These are phyloP conservation scores for Geranium incanum DNA, from an alignment of 441 rosid genomes.

Conservation along the genomic window DNA sequence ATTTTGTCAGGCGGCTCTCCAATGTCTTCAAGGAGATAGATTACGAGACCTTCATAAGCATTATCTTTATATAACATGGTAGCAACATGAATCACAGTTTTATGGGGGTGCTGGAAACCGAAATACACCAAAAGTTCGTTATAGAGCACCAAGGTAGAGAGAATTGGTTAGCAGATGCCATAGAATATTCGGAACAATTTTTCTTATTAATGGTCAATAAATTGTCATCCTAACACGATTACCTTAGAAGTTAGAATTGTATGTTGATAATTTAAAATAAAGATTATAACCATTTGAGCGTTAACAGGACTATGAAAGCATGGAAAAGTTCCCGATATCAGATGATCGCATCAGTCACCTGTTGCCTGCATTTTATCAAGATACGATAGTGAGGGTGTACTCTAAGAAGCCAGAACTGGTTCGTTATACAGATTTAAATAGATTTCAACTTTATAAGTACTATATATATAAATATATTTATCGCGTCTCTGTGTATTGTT, in stretches of 20 bases:
- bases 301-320: slow-evolving; percentile 69
- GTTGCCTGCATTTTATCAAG: slow-evolving; percentile 72
- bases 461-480: neutral
- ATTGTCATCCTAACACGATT: neutral
- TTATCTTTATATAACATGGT: neutral
- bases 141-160: neutral
- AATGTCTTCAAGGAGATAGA: neutral
- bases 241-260: neutral
- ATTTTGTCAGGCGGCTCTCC: neutral
- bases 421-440: slow-evolving; percentile 17
- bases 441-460: neutral
- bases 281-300: slow-evolving; percentile 16
- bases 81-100: neutral
- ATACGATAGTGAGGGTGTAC: slow-evolving; percentile 87
- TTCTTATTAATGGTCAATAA: neutral
- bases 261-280: neutral
- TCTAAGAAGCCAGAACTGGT: slow-evolving; percentile 82
- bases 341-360: slow-evolving; percentile 75
- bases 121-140: neutral
- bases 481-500: neutral
- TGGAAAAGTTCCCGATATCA: slow-evolving; percentile 61
- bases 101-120: neutral
- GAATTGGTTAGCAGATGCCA: neutral
- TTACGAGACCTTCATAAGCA: neutral
- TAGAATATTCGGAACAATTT: neutral